phyloP scores from a whole-genome alignment of 192 early-diverging fungal genomes.

The Rhizoclosmatium globosum region DNA sequence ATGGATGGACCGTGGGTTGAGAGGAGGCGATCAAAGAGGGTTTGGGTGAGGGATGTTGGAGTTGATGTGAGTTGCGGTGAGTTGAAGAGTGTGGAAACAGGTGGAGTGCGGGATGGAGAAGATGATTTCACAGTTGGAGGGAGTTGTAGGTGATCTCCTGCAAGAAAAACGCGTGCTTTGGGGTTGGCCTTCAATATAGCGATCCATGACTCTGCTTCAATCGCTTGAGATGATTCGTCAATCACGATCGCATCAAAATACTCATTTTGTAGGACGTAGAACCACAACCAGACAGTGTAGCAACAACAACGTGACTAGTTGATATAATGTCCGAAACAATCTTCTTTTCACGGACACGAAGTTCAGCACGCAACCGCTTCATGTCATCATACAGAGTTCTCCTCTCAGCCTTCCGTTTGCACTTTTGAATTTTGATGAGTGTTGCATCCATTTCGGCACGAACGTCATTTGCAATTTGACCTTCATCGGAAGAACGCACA shows the following conservation, averaged over 20 bases:
- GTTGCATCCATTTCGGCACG: conserved; percentile 78
- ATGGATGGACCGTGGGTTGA: conserved; percentile 61
- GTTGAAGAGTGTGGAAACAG: conserved; percentile 1
- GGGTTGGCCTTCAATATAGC: conserved; percentile 76
- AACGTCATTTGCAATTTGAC: conserved; percentile 77
- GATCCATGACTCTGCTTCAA: conserved; percentile 85
- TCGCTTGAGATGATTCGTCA: conserved; percentile 89
- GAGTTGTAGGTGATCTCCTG: conserved; percentile 90
- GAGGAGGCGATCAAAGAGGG: conserved; percentile 85
- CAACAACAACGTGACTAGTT: conserved; percentile 73
- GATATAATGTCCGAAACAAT: conserved; percentile 68
- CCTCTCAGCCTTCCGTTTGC: conserved; percentile 70
- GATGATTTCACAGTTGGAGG: conserved; percentile 84
- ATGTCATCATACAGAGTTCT: conserved; percentile 68
- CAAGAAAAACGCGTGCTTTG: conserved; percentile 67
- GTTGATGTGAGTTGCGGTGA: conserved; percentile 38
- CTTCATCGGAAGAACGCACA: conserved; percentile 70
- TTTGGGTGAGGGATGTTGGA: conserved; percentile 41
- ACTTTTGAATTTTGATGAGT: conserved; percentile 65
- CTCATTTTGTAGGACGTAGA: conserved; percentile 58
- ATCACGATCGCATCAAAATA: conserved; percentile 87
- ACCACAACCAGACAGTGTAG: conserved; percentile 80
- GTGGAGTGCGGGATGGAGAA: conserved; percentile 30
- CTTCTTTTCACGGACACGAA: conserved; percentile 70
- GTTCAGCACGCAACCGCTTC: conserved; percentile 72